These are phyloP conservation scores for Blepharisma japonicum DNA, from an alignment of 73 alveolate species.

Conservation along the genomic window DNA sequence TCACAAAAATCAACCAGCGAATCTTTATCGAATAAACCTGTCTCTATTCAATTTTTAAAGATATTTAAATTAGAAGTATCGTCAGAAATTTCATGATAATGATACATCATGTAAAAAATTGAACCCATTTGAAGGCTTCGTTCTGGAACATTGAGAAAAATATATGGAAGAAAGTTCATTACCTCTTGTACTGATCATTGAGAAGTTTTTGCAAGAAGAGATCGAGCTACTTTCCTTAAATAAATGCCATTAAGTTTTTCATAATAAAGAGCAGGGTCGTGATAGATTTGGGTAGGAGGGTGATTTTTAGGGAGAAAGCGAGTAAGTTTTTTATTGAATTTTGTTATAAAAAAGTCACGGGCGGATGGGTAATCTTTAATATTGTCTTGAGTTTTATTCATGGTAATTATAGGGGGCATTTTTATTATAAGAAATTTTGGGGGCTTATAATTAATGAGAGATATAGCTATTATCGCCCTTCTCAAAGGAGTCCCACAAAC, in stretches of 20 bases:
- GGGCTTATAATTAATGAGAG: too few species aligned
- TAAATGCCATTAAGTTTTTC: conserved; percentile 16
- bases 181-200: neutral
- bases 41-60: neutral
- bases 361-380: too few species aligned
- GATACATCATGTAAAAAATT: conserved; percentile 18
- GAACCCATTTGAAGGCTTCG: neutral
- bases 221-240: neutral
- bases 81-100: conserved; percentile 16
- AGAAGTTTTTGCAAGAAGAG: neutral
- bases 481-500: too few species aligned
- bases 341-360: neutral
- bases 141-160: neutral
- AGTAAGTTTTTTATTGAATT: conserved; percentile 1
- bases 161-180: neutral
- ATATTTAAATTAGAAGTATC: neutral
- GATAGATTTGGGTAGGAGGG: neutral
- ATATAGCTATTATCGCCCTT: too few species aligned
- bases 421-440: too few species aligned
- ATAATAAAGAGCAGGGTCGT: conserved; percentile 5
- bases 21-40: conserved; percentile 27
- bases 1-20: conserved; percentile 6
- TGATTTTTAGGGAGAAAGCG: neutral
- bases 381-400: too few species aligned
- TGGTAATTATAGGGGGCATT: too few species aligned